These are phyloP conservation scores for Tolypocladium nubicola DNA, from an alignment of 2,329 filamentous ascomycete genomes.

Conservation along the genomic window DNA sequence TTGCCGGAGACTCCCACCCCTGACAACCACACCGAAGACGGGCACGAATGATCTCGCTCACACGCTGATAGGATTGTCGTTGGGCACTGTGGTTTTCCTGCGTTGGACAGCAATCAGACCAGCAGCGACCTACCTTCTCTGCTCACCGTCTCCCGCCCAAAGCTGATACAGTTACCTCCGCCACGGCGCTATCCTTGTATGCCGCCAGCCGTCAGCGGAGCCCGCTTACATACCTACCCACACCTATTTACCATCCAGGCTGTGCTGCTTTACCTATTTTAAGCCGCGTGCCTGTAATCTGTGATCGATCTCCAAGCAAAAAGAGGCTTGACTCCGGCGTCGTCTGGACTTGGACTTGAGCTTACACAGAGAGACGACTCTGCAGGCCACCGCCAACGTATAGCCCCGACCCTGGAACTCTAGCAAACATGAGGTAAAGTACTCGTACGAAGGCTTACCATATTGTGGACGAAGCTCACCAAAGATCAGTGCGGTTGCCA, in stretches of 20 bases:
- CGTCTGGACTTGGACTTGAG: neutral
- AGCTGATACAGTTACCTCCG: slow-evolving; percentile 3
- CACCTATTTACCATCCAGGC: neutral
- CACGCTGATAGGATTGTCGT: neutral
- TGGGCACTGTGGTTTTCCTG: neutral
- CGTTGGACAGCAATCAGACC: neutral
- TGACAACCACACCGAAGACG: neutral
- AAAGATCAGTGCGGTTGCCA: slow-evolving; percentile 33
- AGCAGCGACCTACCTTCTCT: neutral
- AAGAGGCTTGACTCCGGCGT: neutral
- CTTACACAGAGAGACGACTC: neutral
- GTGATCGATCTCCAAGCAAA: neutral
- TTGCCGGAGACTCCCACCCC: neutral
- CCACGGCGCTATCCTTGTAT: neutral
- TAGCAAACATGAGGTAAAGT: slow-evolving; percentile 26
- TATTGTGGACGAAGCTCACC: neutral
- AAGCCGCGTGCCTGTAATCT: neutral
- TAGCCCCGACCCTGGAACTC: neutral
- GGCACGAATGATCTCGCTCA: neutral
- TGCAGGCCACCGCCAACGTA: no score
- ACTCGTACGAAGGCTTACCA: neutral
- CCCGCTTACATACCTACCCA: slow-evolving; percentile 3
- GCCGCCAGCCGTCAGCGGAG: slow-evolving; percentile 1
- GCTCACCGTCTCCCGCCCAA: neutral
- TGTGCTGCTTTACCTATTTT: neutral